phyloP scores from a whole-genome alignment of 129 eudicot species.

The Pseudognaphalium luteoalbum region DNA sequence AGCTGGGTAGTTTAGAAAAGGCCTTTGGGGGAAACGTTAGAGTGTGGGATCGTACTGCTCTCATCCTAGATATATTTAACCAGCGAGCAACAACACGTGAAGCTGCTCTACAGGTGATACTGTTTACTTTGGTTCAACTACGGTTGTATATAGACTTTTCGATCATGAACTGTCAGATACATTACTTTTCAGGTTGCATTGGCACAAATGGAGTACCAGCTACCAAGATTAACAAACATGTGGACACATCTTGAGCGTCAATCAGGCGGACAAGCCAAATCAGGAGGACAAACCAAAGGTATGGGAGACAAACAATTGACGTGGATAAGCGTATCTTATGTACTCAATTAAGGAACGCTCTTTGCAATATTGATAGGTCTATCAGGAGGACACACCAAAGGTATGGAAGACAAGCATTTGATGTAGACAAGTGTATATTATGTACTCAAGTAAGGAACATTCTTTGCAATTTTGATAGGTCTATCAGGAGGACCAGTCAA shows the following conservation, averaged over 20 bases:
- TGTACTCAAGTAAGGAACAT: slow-evolving; percentile 74
- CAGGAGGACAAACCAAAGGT: too few relatives aligned
- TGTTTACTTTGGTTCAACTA: neutral
- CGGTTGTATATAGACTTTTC: neutral
- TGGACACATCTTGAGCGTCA: slow-evolving; percentile 99
- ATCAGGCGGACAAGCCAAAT: slow-evolving; percentile 32
- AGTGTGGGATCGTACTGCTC: slow-evolving; percentile 97
- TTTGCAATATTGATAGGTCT: neutral
- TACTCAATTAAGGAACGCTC: slow-evolving; percentile 62
- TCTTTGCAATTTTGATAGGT: slow-evolving; percentile 6
- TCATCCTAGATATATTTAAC: slow-evolving; percentile 87
- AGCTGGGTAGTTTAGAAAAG: slow-evolving; percentile 90
- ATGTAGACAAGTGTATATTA: slow-evolving; percentile 95
- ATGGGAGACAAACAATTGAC: too few relatives aligned
- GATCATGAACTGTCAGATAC: neutral
- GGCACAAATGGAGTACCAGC: slow-evolving; percentile 98
- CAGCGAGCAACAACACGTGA: slow-evolving; percentile 99
- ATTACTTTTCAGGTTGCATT: slow-evolving; percentile 58
- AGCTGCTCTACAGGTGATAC: slow-evolving; percentile 85
- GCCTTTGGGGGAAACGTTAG: slow-evolving; percentile 86
- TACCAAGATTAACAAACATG: slow-evolving; percentile 91
- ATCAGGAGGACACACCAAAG: slow-evolving; percentile 83
- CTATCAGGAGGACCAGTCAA: slow-evolving; percentile 73
- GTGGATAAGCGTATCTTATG: slow-evolving; percentile 49
- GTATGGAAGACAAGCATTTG: slow-evolving; percentile 99